phyloP scores from a whole-genome alignment of 1,139 yeast genomes.

The Sugiyamaella xylanicola region DNA sequence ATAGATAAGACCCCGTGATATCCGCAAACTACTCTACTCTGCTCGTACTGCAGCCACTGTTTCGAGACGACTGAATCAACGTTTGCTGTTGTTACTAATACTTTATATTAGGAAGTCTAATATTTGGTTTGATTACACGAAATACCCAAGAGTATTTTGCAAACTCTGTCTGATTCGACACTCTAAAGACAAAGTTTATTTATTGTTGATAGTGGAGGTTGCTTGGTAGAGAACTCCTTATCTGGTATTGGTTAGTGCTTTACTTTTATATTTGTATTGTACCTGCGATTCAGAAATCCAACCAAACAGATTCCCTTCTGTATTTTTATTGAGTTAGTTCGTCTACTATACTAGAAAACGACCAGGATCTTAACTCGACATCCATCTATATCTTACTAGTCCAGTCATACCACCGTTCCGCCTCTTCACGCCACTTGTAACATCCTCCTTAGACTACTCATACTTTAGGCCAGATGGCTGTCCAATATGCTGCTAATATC shows the following conservation, averaged over 20 bases:
- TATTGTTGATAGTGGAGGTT: background rate
- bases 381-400: too few relatives aligned
- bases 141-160: background rate
- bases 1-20: background rate
- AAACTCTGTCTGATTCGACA: background rate
- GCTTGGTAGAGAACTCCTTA: background rate
- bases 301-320: too few relatives aligned
- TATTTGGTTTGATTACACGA: background rate
- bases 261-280: background rate
- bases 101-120: background rate
- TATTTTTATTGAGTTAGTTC: too few relatives aligned
- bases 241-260: background rate
- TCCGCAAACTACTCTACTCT: background rate
- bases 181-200: background rate
- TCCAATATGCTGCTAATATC: slow-evolving; percentile 1
- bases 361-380: too few relatives aligned
- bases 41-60: too few relatives aligned
- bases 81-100: background rate
- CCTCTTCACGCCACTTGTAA: too few relatives aligned
- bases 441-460: too few relatives aligned
- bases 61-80: too few relatives aligned
- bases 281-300: background rate
- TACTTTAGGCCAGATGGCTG: slow-evolving; percentile 11
- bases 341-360: too few relatives aligned
- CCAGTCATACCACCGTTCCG: too few relatives aligned